phyloP scores from a whole-genome alignment of 805 yeast genomes.

The Crinitomyces ghanaensis region DNA sequence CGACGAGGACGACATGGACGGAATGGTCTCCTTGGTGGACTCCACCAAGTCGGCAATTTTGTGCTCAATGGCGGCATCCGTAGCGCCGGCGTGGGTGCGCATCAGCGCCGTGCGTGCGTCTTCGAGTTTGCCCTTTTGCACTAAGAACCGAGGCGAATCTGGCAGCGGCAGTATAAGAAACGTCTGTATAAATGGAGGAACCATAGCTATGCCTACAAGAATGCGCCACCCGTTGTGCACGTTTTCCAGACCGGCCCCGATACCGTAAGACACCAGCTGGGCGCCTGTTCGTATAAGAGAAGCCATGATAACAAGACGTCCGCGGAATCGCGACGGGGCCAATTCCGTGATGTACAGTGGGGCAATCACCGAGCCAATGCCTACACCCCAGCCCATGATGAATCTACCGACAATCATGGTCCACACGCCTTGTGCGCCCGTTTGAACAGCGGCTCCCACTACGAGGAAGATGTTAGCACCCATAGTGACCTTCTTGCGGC shows the following conservation, averaged over 20 bases:
- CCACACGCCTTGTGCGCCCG: slow-evolving; percentile 75
- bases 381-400: slow-evolving; percentile 93
- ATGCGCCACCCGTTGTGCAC: slow-evolving; percentile 87
- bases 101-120: slow-evolving; percentile 56
- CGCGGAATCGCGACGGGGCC: slow-evolving; percentile 89
- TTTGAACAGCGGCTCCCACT: slow-evolving; percentile 74
- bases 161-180: slow-evolving; percentile 76
- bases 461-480: slow-evolving; percentile 71
- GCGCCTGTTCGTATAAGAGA: slow-evolving; percentile 89
- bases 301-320: slow-evolving; percentile 78
- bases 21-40: slow-evolving; percentile 5
- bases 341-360: slow-evolving; percentile 86
- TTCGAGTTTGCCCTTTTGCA: slow-evolving; percentile 54
- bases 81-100: slow-evolving; percentile 51
- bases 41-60: slow-evolving; percentile 58
- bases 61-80: slow-evolving; percentile 50
- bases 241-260: slow-evolving; percentile 61
- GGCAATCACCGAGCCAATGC: slow-evolving; percentile 82
- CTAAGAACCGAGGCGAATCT: slow-evolving; percentile 86
- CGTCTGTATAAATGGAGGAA: slow-evolving; percentile 78
- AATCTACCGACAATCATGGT: slow-evolving; percentile 87
- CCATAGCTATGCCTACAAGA: slow-evolving; percentile 76
- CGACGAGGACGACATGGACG: not conserved
- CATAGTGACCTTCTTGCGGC: slow-evolving; percentile 74
- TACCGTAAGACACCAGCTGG: slow-evolving; percentile 84